Conservation (phyloP, 1,284 basidiomycete genomes). For the Cryptococcus sp. region DNA sequence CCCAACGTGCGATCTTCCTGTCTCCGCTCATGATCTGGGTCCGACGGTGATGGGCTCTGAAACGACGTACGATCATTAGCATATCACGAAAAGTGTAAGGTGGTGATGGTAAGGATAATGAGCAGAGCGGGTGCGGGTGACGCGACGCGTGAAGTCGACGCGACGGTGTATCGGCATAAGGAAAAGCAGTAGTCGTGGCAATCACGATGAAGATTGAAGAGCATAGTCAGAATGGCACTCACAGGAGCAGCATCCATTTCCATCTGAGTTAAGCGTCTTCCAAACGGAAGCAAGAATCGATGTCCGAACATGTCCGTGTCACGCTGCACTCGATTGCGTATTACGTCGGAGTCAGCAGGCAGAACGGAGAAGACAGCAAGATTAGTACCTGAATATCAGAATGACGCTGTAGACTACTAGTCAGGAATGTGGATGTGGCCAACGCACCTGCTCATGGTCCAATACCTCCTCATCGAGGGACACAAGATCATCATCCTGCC, state of each 20-base stretch:
- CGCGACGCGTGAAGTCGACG: too few species aligned
- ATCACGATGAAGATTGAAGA: not conserved
- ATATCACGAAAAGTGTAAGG: too few species aligned
- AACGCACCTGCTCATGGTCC: conserved; percentile 38
- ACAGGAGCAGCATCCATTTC: conserved; percentile 49
- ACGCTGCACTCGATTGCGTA: conserved; percentile 13
- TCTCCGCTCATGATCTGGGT: conserved; percentile 38
- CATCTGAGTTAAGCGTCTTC: conserved; percentile 46
- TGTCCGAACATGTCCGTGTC: conserved; percentile 45
- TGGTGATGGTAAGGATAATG: not conserved
- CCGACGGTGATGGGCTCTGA: conserved; percentile 46
- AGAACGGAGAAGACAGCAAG: too few species aligned
- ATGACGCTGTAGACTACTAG: too few species aligned
- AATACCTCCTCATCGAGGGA: conserved; percentile 41
- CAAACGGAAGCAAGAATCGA: conserved; percentile 47
- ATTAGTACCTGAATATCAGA: too few species aligned
- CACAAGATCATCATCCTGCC: conserved; percentile 37
- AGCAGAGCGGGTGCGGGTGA: not conserved
- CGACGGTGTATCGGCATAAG: not conserved
- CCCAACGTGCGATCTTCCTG: conserved; percentile 43
- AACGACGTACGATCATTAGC: too few species aligned
- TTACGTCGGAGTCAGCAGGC: not conserved
- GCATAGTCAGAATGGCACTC: conserved; percentile 11
- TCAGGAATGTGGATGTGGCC: not conserved
- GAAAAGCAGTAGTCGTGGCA: not conserved